Evolutionary conservation across 768 basidiomycete species (phyloP), one percentile per base, ranked within the genome.

Genomic region (Boletus coccyginus): DNA sequence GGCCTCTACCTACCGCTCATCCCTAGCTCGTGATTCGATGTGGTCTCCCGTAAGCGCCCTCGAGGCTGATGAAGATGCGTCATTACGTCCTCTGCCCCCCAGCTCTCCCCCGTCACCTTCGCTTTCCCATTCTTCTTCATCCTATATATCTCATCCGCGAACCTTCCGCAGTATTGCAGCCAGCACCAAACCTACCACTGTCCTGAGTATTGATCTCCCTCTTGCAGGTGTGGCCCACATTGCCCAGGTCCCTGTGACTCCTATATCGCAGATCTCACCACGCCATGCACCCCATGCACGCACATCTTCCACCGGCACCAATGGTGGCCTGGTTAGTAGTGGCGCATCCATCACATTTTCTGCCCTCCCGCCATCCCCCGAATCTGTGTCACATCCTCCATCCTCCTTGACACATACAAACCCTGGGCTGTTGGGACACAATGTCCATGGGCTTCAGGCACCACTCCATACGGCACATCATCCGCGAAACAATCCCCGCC

Each of bases 51-150:
- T 83, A 16, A 89, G 87, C 61, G 78, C 80, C 42, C 71, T 85
- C 32, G 92, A 92, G 72, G 94, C 94, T 16, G 95, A 98, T 67
- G 96, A 97, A 53, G 94, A 97, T 66, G 96, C 96, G 11, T 96
- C 93, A 38, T 71, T 97, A 16, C 84, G 94, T 32, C 94, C 94
- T 5, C 73, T 98, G 36, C 91, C 94, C 24, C 96, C 96, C 6
- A 93, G 89, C 62, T 79, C 85, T 6, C 91, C 92, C 12, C 90
- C 89, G 12, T 94, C 92, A 0, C 93, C 93, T 5, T 88, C 91
- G 0, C 91, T 88, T 4, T 93, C 90, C 3, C 84, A 81, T 52
- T 92, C 87, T 3, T 92, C 90, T 2, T 90, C 90, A 0, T 91
- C 90, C 1, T 88, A 91, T 71, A 80, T 92, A 29, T 92, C 92